phyloP scores from a whole-genome alignment of 176 grass and related monocot species.

The Areca catechu region DNA sequence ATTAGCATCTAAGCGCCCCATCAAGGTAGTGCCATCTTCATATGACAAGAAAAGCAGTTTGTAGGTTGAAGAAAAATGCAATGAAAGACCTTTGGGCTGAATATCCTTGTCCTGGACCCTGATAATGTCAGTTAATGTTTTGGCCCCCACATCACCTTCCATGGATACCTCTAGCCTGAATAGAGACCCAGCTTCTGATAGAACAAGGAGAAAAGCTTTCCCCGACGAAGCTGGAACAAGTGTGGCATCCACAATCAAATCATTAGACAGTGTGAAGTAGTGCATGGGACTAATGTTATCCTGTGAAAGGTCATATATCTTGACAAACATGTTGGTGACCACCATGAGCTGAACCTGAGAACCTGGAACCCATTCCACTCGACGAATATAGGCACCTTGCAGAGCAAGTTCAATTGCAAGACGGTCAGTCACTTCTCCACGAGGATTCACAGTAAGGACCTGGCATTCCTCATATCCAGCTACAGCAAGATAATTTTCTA shows the following conservation, averaged over 20 bases:
- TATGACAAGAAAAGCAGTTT: constrained; percentile 83
- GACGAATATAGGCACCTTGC: constrained; percentile 77
- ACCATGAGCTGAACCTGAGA: constrained; percentile 98
- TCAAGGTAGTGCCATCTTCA: constrained; percentile 73
- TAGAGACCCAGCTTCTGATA: constrained; percentile 74
- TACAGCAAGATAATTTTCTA: constrained; percentile 86
- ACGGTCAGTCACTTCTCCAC: constrained; percentile 88
- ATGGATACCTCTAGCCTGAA: constrained; percentile 83
- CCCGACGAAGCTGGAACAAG: constrained; percentile 82
- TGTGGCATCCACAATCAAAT: constrained; percentile 68
- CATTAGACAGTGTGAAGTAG: constrained; percentile 89
- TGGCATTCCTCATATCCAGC: constrained; percentile 91
- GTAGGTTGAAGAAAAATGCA: constrained; percentile 85
- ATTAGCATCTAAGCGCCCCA: constrained; percentile 72
- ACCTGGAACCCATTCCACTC: constrained; percentile 82
- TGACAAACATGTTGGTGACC: constrained; percentile 91
- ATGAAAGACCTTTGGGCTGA: constrained; percentile 65
- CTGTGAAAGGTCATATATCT: constrained; percentile 96
- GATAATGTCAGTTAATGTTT: constrained; percentile 70
- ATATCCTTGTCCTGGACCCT: constrained; percentile 38
- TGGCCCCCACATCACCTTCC: constrained; percentile 72
- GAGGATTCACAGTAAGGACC: constrained; percentile 87
- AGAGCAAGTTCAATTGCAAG: constrained; percentile 95
- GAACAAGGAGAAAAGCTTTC: constrained; percentile 76
- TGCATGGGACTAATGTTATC: constrained; percentile 91